Evolutionary conservation across 768 basidiomycete species (phyloP), one percentile per base, ranked within the genome.

Genomic region (Tylopilus plumbeoviolaceoides): DNA sequence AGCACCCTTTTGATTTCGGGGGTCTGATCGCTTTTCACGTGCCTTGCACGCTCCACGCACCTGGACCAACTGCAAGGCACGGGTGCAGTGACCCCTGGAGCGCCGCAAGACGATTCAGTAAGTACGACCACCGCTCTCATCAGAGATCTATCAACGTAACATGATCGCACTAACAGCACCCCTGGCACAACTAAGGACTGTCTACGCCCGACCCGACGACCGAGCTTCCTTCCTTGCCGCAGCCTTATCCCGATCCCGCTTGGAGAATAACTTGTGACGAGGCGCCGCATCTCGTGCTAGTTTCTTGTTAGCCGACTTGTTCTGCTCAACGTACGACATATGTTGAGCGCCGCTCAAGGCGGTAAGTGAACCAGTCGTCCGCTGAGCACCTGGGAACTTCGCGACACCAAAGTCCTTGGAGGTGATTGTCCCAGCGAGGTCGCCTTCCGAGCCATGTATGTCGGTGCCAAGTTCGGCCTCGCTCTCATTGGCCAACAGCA

Each of bases 311-410:
- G 85, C 89, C 20, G 86, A 88, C 70, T 91, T 91, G 74, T 94
- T 93, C 69, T 91, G 87, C 72, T 94, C 92, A 44, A 91, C 78
- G 62, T 94, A 95, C 44, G 89, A 90, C 91, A 94, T 93, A 62
- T 91, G 90, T 61, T 91, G 89, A 5, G 83, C 91, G 30, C 93
- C 93, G 66, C 89, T 91, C 59, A 95, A 76, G 33, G 91, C 88
- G 2, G 84, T 82, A 39, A 95, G 75, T 38, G 87, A 89, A 0
- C 91, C 92, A 3, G 86, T 84, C 44, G 89, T 91, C 56, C 91
- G 79, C 60, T 90, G 87, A 8, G 83, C 83, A 11, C 73, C 63
- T 3, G 87, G 85, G 71, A 84, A 81, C 65, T 77, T 83, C 45
- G 76, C 70, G 55, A 71, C 48, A n/a, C 89, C 89, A 69, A 92